Evolutionary conservation across 352 stramenopile species (phyloP), one percentile per base, ranked within the genome.

Genomic region (Globisporangium okanoganense): DNA sequence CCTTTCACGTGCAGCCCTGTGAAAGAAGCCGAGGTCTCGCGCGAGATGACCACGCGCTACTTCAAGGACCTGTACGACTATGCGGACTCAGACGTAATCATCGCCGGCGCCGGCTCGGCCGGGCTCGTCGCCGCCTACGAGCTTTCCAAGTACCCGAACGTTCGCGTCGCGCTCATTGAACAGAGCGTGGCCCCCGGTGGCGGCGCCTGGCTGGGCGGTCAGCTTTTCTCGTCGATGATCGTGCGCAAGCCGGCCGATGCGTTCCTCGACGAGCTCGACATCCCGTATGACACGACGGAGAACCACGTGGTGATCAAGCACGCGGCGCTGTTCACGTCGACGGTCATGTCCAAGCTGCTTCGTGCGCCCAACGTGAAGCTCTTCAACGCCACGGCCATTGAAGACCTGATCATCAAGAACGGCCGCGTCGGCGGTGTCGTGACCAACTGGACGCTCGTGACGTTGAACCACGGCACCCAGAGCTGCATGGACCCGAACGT

Each of bases 31-130:
- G 71, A 85, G 43, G 73, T 87, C 53, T 87, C 78, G 59, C 78
- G 78, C 56, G 78, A 85, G 65, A 87, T 87, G 78, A 87, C 78
- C 36, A 87, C 75, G 33, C 75, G 78, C 22, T 87, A 87, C 69
- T 83, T 87, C 71, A 87, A 87, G 75, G 78, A 87, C 63, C 71
- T 87, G 75, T 85, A 87, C 73, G 75, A 85, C 65, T 85, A 80
- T 69, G 78, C 78, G 47, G 78, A 87, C 66, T 81, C 73, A 52
- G 78, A 87, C 52, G 70, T 87, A 14, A 82, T 87, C 73, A 87
- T 87, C 45, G 75, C 75, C 22, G 78, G 78, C 44, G 78, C 78
- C n/a, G 78, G 78, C 6, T 85, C 75, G 47, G 78, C 78, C 9
- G 78, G 78, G 5, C 66, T 87, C 27, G 76, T 79, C 27, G 75